Evolutionary conservation across 495 filamentous ascomycete genomes (phyloP).

Genomic region (Podospora didyma): DNA sequence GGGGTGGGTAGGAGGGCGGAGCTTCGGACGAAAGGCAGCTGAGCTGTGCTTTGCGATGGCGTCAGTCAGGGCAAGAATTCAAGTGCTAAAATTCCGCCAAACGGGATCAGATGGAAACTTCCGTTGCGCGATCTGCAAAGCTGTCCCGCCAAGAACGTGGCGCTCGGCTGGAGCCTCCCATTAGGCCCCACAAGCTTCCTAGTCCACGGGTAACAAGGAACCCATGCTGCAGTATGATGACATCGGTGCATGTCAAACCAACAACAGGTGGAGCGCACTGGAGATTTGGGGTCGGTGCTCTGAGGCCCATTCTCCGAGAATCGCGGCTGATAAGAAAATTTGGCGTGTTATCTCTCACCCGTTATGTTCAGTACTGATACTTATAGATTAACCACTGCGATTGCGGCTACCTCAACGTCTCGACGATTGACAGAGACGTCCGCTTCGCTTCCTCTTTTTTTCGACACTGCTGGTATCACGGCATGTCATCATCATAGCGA

Average conservation of each 20-base stretch:
- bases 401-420: not conserved
- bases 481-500: conserved; percentile 19
- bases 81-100: not conserved
- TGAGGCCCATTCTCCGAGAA: not conserved
- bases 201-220: not conserved
- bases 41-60: too few relatives aligned
- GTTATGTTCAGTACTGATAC: not conserved
- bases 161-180: not conserved
- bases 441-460: not conserved
- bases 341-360: not conserved
- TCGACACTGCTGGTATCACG: not conserved
- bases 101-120: not conserved
- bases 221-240: conserved; percentile 23
- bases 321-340: conserved; percentile 7
- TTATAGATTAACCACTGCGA: not conserved
- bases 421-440: not conserved
- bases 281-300: too few relatives aligned
- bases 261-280: too few relatives aligned
- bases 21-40: not conserved
- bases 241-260: conserved; percentile 12
- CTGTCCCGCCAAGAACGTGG: too few relatives aligned
- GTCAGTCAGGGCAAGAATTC: not conserved
- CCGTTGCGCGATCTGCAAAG: not conserved
- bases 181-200: too few relatives aligned
- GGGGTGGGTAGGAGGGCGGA: not conserved